Conservation (phyloP, 805 yeast genomes). For the Candida gorgasii region DNA sequence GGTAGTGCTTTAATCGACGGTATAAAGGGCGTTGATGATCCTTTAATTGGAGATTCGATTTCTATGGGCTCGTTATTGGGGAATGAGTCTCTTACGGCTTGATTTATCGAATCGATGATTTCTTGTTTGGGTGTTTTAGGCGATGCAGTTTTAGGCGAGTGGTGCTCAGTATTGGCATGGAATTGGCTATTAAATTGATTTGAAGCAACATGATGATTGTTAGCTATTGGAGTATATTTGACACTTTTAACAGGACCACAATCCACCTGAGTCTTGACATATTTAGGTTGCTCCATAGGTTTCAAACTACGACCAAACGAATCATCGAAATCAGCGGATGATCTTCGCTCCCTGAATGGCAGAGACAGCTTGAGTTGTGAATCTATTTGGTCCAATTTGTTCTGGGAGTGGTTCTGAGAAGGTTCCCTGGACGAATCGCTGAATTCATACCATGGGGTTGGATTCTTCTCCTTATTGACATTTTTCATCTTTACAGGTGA, state of each 20-base stretch:
- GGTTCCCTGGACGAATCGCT: constrained; percentile 4
- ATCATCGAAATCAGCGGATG: constrained; percentile 10
- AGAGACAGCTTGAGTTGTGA: not conserved
- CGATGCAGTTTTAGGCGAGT: not conserved
- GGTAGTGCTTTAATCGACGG: not conserved
- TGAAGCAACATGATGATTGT: too few species aligned
- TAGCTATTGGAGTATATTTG: not conserved
- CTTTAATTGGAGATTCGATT: not conserved
- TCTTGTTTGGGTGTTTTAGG: not conserved
- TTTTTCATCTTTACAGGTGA: constrained; percentile 1
- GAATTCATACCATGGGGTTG: constrained; percentile 8
- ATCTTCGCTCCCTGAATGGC: not conserved
- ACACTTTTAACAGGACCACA: not conserved
- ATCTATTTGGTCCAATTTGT: not conserved
- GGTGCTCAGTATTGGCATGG: too few species aligned
- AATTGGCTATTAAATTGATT: too few species aligned
- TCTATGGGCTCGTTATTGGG: not conserved
- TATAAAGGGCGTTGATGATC: not conserved
- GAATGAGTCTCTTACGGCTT: not conserved
- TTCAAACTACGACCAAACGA: constrained; percentile 9
- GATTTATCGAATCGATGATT: not conserved
- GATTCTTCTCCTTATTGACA: constrained; percentile 2
- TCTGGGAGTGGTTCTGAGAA: not conserved
- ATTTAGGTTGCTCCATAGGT: not conserved
- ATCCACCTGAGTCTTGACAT: not conserved